Evolutionary conservation across 306 rosid genomes (phyloP), one percentile per base, ranked within the genome.

Genomic region (Cicer chorassanicum): DNA sequence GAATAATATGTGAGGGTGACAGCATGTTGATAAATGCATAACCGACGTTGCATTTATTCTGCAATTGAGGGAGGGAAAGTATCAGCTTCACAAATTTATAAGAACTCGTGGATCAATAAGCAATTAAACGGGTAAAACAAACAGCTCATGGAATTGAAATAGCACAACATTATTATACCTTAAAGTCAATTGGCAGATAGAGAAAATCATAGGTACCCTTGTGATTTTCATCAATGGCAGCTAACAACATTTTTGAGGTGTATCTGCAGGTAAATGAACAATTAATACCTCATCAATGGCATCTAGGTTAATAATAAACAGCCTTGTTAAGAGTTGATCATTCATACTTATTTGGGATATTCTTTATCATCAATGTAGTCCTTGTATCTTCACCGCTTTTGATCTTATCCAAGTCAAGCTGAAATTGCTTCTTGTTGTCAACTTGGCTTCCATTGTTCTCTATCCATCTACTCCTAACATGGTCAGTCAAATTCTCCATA

Each of bases 11-110:
- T 4, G 88, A 73, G 56, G 97, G 98, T 80, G 99, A 92, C 78
- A 90, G 85, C 99, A 95, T 90, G 87, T 95, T 95, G 89, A 95
- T 95, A 88, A 95, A 95, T 72, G 99, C 99, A 63, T 95, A 94
- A 59, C 99, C 99, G 73, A 94, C 98, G 34, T 95, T 95, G 82
- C 98, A 95, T 84, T 95, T 95, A 80, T 95, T 95, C 99, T 95
- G 96, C 84, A 83, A 56, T 73, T 51, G 49, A 65, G 62, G 55
- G 72, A 16, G n/a, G 14, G 24, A 51, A 65, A 44, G 51, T 7
- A 75, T 84, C 78, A 81, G 84, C 24, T 76, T 56, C 66, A 51
- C 13, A 44, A 24, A 18, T 54, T 60, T 60, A 6, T 40, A 66
- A 54, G 40, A 82, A 41, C 38, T 49, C 5, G 1, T 10, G 9